A percentile compares a stretch with the other conserved stretches of the same genome.
Conservation (phyloP, 306 rosid genomes). For the Gastrolobium bilobum region DNA sequence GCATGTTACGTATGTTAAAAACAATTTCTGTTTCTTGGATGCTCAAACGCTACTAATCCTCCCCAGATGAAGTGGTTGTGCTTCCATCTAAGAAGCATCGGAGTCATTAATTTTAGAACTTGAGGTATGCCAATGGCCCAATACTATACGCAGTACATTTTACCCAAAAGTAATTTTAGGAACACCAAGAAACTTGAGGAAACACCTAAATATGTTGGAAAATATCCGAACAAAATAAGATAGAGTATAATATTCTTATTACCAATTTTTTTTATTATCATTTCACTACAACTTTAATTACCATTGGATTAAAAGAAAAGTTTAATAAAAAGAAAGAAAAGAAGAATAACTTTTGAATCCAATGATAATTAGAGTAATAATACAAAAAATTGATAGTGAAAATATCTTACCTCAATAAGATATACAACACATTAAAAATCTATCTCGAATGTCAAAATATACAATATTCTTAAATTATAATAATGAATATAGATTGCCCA, state of each 20-base stretch:
- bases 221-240: neutral
- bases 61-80: neutral
- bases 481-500: neutral
- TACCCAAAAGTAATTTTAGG: neutral
- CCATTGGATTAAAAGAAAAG: too few relatives aligned
- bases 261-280: too few relatives aligned
- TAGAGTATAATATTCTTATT: too few relatives aligned
- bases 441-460: neutral
- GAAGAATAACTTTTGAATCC: too few relatives aligned
- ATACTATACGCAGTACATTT: too few relatives aligned
- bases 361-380: too few relatives aligned
- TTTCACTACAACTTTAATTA: too few relatives aligned
- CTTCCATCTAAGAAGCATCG: neutral
- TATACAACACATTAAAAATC: neutral
- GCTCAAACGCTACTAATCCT: neutral
- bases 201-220: neutral
- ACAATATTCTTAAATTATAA: neutral
- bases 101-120: neutral
- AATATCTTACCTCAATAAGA: neutral
- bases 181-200: neutral
- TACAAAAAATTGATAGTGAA: too few relatives aligned
- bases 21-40: too few relatives aligned
- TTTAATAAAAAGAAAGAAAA: too few relatives aligned
- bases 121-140: too few relatives aligned
- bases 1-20: too few relatives aligned